These are phyloP conservation scores for Aureobasidium sp. DNA, from an alignment of 2,329 filamentous ascomycete species.

Conservation along the genomic window DNA sequence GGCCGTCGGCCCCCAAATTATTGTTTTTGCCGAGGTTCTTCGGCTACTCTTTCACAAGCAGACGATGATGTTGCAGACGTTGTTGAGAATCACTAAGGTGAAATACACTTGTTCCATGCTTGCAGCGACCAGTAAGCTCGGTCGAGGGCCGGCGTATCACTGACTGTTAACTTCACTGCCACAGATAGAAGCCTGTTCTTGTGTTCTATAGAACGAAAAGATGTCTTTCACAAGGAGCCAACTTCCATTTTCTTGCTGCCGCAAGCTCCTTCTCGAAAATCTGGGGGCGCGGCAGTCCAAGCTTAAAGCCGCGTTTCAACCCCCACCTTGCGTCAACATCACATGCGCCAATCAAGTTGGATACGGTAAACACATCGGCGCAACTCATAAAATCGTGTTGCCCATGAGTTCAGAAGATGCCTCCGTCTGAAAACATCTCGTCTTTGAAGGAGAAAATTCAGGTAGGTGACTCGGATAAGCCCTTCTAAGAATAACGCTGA, in stretches of 20 bases:
- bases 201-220: neutral
- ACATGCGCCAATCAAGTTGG: constrained; percentile 8
- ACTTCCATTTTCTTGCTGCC: neutral
- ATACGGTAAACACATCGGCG: neutral
- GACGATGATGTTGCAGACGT: neutral
- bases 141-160: no score
- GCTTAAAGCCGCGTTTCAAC: neutral
- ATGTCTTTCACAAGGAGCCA: neutral
- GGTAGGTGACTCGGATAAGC: neutral
- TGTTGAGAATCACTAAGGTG: neutral
- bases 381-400: neutral
- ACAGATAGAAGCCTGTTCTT: neutral
- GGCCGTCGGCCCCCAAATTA: neutral
- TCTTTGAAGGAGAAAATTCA: neutral
- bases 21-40: constrained; percentile 8
- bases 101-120: neutral
- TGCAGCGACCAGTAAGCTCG: neutral
- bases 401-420: neutral
- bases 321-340: constrained; percentile 7
- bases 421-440: neutral
- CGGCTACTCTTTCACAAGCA: constrained; percentile 5
- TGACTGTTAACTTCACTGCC: neutral
- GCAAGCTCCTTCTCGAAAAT: neutral
- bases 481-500: neutral
- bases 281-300: neutral